These are phyloP conservation scores for Triangularia setosa DNA, from an alignment of 2,329 filamentous ascomycete genomes.

Conservation along the genomic window DNA sequence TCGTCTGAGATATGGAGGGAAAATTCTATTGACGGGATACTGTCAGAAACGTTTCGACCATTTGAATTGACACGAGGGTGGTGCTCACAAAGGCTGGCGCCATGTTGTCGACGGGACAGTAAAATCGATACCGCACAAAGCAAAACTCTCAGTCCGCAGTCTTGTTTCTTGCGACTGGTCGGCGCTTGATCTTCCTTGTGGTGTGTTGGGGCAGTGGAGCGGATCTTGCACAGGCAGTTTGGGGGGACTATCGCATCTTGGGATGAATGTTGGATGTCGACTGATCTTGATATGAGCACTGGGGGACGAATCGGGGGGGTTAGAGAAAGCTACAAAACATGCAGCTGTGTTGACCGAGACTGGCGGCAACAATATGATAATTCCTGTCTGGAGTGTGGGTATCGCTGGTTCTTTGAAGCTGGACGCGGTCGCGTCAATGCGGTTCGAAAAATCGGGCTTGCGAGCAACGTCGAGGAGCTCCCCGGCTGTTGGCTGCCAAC, in stretches of 20 bases:
- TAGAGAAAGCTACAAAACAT: not conserved
- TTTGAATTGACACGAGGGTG: not conserved
- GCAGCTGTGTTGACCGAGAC: not conserved
- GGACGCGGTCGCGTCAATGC: constrained; percentile 21
- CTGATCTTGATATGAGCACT: not conserved
- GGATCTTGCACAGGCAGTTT: not conserved
- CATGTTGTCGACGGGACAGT: constrained; percentile 13
- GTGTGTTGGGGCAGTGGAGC: not conserved
- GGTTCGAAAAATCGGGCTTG: constrained; percentile 21
- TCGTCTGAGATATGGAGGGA: constrained; percentile 18
- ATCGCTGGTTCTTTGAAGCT: not conserved
- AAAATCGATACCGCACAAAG: not conserved
- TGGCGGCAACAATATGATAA: not conserved
- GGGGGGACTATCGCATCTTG: constrained; percentile 13
- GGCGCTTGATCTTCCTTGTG: not conserved
- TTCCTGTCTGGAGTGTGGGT: not conserved
- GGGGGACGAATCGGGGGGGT: not conserved
- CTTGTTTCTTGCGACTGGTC: not conserved
- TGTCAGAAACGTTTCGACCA: constrained; percentile 13
- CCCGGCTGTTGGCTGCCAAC: not conserved
- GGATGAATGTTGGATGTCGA: not conserved
- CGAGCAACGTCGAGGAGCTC: constrained; percentile 1
- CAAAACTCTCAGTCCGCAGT: not conserved
- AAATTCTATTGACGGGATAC: constrained; percentile 13
- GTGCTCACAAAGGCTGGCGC: constrained; percentile 25